Base-by-base conservation (phyloP, 176 grass and related monocot genomes). In the Avena insularis region DNA sequence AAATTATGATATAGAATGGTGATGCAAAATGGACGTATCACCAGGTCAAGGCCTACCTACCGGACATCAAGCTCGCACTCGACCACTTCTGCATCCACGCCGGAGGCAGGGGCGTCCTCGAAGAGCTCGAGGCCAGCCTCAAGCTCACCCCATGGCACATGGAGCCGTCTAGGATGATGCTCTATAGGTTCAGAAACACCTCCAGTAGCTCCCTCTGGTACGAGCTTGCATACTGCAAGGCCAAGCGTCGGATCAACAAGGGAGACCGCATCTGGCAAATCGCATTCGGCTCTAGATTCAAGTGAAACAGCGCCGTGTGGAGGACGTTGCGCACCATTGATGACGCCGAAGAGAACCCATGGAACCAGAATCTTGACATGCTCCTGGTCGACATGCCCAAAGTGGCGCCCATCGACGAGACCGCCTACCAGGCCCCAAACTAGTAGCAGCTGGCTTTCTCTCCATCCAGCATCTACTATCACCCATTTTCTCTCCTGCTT, bases 51-150 rank as follows among this genome's bases (percentile, higher is more conserved):
- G 80, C 86, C 0, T 98, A 98, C 79, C 89, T 98, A 0, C 96
- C 96, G 0, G 92, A 98, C 81, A 94, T 98, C 88, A 95, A 83
- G 83, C 79, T 94, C n/a, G 96, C 96, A 1, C 89, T 98, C 43
- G 96, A 98, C n/a, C 96, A 98, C 80, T 98, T 98, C 87, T 98
- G 96, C 96, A 94, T 98, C 85, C 96, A 98, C 81, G 96, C 93
- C 0, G 96, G 93, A 0, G 96, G 96, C 1, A 74, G 96, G 2
- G 96, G 91, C 2, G 96, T 98, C 25, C 86, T 98, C 14, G 96
- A 98, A 70, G 93, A 94, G 85, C 84, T 98, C 5, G 88, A 98
- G 93, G 89, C 92, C 58, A 95, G 87, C 87, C 84, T 98, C 36
- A 89, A 92, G 78, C 92, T 98, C 13, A 94, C 71, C 48, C 71